A percentile compares a stretch with the other conserved stretches of the same genome.
Evolutionary conservation across 2,329 filamentous ascomycete species (phyloP).

Genomic region (Ophiostoma triangulosporum): DNA sequence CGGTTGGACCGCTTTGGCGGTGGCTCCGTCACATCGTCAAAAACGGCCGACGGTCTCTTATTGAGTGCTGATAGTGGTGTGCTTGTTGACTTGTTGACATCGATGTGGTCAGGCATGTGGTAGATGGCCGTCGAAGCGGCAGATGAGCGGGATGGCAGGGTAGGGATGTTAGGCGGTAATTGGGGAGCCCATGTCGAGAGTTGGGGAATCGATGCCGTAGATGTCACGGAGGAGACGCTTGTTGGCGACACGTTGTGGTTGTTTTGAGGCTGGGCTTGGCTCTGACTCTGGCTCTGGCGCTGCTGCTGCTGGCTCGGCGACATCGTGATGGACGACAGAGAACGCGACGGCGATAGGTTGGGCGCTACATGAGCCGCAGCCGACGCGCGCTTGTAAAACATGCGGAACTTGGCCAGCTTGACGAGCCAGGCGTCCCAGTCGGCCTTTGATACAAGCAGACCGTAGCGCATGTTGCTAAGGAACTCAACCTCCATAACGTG

Average conservation of each 20-base stretch:
- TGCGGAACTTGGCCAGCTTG: constrained; percentile 68
- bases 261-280: constrained; percentile 13
- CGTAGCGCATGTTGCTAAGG: constrained; percentile 94
- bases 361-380: constrained; percentile 19
- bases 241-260: neutral
- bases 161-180: neutral
- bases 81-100: constrained; percentile 20
- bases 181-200: neutral
- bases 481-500: constrained; percentile 99
- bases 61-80: constrained; percentile 11
- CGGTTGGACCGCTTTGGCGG: constrained; percentile 37
- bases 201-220: neutral
- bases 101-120: neutral
- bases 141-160: neutral
- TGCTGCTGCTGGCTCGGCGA: constrained; percentile 32
- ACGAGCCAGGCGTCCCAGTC: constrained; percentile 82
- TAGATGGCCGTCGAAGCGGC: neutral
- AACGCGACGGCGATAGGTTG: constrained; percentile 22
- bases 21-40: constrained; percentile 37
- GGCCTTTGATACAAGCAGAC: constrained; percentile 69
- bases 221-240: neutral
- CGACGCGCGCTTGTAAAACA: constrained; percentile 63
- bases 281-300: constrained; percentile 12
- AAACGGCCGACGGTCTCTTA: constrained; percentile 36
- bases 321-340: constrained; percentile 30